Base-by-base conservation (phyloP, 768 basidiomycete species). In the Psilocybe cubensis region DNA sequence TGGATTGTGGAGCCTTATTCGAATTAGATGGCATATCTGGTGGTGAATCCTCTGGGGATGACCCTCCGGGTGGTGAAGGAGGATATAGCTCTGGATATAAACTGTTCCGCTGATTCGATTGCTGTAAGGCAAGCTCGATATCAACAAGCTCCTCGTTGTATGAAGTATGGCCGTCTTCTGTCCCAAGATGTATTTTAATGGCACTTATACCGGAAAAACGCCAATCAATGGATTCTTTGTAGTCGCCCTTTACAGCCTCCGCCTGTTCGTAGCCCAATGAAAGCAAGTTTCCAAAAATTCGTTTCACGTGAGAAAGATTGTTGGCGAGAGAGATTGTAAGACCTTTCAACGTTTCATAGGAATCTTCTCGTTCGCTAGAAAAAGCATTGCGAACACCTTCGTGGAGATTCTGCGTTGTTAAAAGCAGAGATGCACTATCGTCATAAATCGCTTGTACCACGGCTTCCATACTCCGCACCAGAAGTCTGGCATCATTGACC, bases 211-310 rank as follows among this genome's bases (percentile, higher is more conserved):
- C 84, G 14, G 89, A 90, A 76, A 84, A 82, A 18, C 89, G 80
- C 86, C 88, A 87, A 56, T 90, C 87, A 54, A 91, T 91, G 1
- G 89, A 88, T 6, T 83, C 85, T 53, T 79, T 83, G 71, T 91
- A 90, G 56, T 89, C 87, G 52, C 82, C 85, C 67, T 84, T 82
- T n/a, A 85, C 83, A 38, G 87, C 74, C 12, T 87, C 83, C 2
- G 83, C 86, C 71, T 92, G 90, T 52, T 89, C 86, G 56, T 86
- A 82, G 3, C 89, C 89, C n/a, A 91, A 68, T 0, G 79, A 72
- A 25, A 89, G 71, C 23, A 92, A 75, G 17, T 75, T 79, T 38
- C 90, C 87, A 11, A 91, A 73, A 0, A 84, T 83, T 63, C 85
- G 81, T 54, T 84, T 74, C 21, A 86, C 76, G 25, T 83, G 70